A percentile compares a stretch with the other conserved stretches of the same genome.
Conservation (phyloP, 176 grass and related monocot species). For the Zoysia pacifica region DNA sequence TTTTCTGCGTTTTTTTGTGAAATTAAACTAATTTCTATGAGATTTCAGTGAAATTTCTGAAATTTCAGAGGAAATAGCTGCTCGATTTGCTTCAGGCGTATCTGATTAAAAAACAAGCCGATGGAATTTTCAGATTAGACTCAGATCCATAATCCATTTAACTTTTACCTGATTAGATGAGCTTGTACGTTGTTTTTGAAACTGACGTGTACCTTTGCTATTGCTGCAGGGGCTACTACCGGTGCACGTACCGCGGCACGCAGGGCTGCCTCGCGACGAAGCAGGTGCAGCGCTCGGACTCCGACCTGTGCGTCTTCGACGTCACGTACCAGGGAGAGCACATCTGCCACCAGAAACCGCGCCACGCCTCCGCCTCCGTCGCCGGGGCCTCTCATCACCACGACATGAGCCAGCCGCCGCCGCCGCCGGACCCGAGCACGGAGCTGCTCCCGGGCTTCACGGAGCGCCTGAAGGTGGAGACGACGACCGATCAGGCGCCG, state of each 20-base stretch:
- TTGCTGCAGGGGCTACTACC: constrained; percentile 72
- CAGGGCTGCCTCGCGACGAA: constrained; percentile 71
- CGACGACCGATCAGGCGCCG: not conserved
- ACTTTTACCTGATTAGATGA: not conserved
- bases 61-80: not conserved
- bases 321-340: constrained; percentile 76
- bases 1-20: no score
- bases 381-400: not conserved
- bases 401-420: not conserved
- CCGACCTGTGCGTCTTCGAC: constrained; percentile 59
- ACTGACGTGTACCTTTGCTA: not conserved
- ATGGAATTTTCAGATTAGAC: not conserved
- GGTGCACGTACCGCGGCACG: constrained; percentile 67
- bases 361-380: not conserved
- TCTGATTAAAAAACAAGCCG: no score
- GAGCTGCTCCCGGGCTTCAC: constrained; percentile 59
- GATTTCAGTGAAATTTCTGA: no score
- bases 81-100: not conserved
- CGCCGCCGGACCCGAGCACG: not conserved
- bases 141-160: not conserved
- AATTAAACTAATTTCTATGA: no score
- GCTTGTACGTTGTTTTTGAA: not conserved
- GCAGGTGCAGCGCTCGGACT: constrained; percentile 86
- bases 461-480: constrained; percentile 42
- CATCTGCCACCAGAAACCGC: constrained; percentile 60